A percentile compares a stretch with the other conserved stretches of the same genome.
These are phyloP conservation scores for Lodderomyces elongisporus DNA, from an alignment of 1,139 yeast genomes.

Conservation along the genomic window DNA sequence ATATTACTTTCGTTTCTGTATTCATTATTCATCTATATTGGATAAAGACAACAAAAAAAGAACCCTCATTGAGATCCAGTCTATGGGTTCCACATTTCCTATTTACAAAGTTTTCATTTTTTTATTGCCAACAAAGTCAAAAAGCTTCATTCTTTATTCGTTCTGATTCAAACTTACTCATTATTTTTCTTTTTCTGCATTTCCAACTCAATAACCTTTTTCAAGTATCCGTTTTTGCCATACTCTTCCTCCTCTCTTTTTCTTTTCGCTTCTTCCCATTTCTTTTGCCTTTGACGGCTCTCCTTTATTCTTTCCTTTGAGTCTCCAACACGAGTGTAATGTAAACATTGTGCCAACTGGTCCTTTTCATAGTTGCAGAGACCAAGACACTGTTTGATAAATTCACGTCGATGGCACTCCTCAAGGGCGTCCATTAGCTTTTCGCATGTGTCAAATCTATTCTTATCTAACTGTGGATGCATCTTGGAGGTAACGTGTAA, in stretches of 20 bases:
- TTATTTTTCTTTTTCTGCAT: slow-evolving; percentile 6
- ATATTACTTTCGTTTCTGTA: no score
- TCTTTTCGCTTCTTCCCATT: slow-evolving; percentile 52
- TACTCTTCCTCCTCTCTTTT: slow-evolving; percentile 69
- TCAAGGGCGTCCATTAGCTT: slow-evolving; percentile 84
- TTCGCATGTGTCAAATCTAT: slow-evolving; percentile 56
- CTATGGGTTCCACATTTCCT: no score
- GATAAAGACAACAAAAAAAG: no score
- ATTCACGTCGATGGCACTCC: slow-evolving; percentile 76
- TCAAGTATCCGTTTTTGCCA: slow-evolving; percentile 72
- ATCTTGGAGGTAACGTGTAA: slow-evolving; percentile 18
- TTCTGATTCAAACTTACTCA: no score
- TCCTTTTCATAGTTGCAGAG: slow-evolving; percentile 82
- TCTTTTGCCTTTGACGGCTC: slow-evolving; percentile 54
- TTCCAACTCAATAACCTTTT: slow-evolving; percentile 52
- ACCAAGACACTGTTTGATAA: slow-evolving; percentile 72
- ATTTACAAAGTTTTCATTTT: no score
- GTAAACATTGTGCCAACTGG: slow-evolving; percentile 72
- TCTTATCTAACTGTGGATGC: slow-evolving; percentile 47
- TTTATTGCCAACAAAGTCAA: no score
- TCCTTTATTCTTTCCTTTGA: slow-evolving; percentile 58
- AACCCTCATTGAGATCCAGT: no score
- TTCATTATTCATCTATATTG: no score
- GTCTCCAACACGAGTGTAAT: slow-evolving; percentile 66
- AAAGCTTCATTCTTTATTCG: no score